These are phyloP conservation scores for Cucurbita argyrosperma DNA, from an alignment of 306 rosid genomes.

Conservation along the genomic window DNA sequence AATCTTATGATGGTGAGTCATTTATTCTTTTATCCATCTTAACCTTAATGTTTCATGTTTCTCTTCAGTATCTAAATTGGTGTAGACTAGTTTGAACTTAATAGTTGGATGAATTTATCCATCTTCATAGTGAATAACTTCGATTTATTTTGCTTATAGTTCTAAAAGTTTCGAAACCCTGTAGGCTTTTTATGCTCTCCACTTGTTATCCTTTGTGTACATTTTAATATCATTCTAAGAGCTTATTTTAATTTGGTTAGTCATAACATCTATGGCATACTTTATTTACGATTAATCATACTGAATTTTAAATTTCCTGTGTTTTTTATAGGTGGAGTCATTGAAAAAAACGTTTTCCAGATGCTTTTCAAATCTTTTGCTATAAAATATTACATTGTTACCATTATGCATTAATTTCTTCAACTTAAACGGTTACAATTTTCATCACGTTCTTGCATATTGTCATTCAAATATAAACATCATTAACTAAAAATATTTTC, in stretches of 20 bases:
- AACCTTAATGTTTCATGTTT: background rate
- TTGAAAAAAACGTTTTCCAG: background rate
- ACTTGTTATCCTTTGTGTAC: background rate
- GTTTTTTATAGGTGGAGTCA: background rate
- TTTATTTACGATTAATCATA: background rate
- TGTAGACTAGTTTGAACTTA: background rate
- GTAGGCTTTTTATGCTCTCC: background rate
- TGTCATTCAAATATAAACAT: background rate
- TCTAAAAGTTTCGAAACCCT: background rate
- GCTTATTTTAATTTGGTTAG: background rate
- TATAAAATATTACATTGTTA: background rate
- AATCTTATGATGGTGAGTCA: slow-evolving; percentile 58
- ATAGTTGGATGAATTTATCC: background rate
- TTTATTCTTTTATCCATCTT: background rate
- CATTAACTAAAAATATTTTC: background rate
- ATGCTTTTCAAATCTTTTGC: background rate
- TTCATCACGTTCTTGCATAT: background rate
- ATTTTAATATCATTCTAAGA: background rate
- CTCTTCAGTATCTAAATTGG: background rate
- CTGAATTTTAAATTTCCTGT: background rate
- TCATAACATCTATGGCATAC: background rate
- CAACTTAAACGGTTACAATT: background rate
- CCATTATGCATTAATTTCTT: background rate
- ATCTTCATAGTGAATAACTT: background rate
- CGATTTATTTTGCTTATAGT: background rate